phyloP scores from a whole-genome alignment of 2,329 filamentous ascomycete species.

The Alternaria viburni region DNA sequence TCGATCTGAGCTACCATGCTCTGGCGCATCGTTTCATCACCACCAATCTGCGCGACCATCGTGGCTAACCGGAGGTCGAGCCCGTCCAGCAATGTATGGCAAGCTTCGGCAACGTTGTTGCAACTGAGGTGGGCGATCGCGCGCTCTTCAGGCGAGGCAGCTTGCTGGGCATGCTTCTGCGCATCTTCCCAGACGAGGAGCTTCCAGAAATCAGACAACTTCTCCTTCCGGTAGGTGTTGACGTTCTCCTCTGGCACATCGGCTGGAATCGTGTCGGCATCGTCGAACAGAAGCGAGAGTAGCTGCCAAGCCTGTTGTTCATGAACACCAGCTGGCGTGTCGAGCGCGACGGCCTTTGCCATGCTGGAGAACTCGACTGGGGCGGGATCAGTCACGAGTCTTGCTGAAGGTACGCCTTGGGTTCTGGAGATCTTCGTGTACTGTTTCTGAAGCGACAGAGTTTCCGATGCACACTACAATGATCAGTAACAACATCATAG shows the following conservation, averaged over 20 bases:
- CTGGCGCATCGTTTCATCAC: slow-evolving; percentile 69
- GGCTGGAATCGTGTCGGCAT: slow-evolving; percentile 43
- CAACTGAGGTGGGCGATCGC: slow-evolving; percentile 81
- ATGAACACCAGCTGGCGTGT: slow-evolving; percentile 54
- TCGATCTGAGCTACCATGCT: slow-evolving; percentile 82
- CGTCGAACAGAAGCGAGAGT: slow-evolving; percentile 84
- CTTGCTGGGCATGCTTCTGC: slow-evolving; percentile 60
- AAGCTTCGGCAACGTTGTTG: slow-evolving; percentile 81
- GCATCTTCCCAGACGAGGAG: slow-evolving; percentile 48
- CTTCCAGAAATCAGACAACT: slow-evolving; percentile 72
- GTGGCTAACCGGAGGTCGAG: slow-evolving; percentile 85
- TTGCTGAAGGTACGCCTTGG: slow-evolving; percentile 67
- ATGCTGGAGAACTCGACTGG: slow-evolving; percentile 62
- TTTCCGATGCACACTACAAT: slow-evolving; percentile 61
- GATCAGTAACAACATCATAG: slow-evolving; percentile 19
- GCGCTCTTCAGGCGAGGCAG: slow-evolving; percentile 76
- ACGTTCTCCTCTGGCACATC: slow-evolving; percentile 54
- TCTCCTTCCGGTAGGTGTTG: slow-evolving; percentile 58
- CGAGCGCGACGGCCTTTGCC: slow-evolving; percentile 49
- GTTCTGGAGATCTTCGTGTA: slow-evolving; percentile 53
- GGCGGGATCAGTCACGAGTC: slow-evolving; percentile 53
- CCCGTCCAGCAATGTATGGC: slow-evolving; percentile 75
- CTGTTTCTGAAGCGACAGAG: slow-evolving; percentile 62
- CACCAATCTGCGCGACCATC: slow-evolving; percentile 82
- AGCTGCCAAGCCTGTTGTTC: slow-evolving; percentile 85